Conservation (phyloP, 106 monocot genomes). For the Platanthera zijinensis region DNA sequence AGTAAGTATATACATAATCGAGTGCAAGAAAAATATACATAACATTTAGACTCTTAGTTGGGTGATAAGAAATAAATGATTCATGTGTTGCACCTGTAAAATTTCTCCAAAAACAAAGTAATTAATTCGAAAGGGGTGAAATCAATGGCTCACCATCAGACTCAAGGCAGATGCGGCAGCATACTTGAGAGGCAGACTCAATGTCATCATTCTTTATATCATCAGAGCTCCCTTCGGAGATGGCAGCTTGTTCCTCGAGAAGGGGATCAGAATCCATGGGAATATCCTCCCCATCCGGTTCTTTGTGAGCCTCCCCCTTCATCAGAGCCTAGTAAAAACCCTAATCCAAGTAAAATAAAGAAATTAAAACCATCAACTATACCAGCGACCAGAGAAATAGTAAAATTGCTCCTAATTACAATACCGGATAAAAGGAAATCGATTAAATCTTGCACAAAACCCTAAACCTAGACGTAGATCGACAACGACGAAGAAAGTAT, state of each 20-base stretch:
- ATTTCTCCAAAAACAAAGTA: neutral
- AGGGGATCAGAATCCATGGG: slow-evolving; percentile 67
- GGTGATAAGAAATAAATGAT: neutral
- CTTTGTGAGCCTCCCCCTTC: neutral
- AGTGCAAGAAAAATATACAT: neutral
- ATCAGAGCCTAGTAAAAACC: neutral
- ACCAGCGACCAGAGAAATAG: neutral
- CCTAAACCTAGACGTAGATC: neutral
- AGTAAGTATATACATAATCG: neutral
- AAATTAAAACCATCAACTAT: neutral
- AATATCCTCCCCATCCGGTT: slow-evolving; percentile 7
- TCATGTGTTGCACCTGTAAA: neutral
- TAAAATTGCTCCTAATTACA: neutral
- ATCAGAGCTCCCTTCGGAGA: slow-evolving; percentile 20
- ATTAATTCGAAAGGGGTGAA: neutral
- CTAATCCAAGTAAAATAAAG: neutral
- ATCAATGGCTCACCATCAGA: slow-evolving; percentile 47
- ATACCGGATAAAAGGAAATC: neutral
- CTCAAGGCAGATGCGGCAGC: slow-evolving; percentile 94
- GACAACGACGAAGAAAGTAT: neutral
- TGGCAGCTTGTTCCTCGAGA: slow-evolving; percentile 14
- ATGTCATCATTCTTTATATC: slow-evolving; percentile 54
- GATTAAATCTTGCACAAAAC: too few species aligned
- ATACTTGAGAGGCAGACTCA: slow-evolving; percentile 44
- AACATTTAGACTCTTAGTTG: too few species aligned